Base-by-base conservation (phyloP, 352 stramenopile genomes). In the Pilasporangium apinafurcum region DNA sequence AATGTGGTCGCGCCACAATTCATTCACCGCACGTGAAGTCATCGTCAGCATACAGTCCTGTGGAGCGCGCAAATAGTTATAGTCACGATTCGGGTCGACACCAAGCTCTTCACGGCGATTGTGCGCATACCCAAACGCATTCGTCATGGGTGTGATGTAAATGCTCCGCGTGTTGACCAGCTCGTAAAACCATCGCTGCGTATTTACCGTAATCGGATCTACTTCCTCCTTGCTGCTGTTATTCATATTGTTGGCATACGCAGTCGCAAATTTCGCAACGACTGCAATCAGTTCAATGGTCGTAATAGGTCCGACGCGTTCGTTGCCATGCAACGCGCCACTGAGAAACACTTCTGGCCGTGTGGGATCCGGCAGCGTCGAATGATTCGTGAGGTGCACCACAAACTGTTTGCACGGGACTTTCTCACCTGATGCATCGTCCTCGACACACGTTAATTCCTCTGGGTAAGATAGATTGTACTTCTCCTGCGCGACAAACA, bases 21-120 rank as follows among this genome's bases (percentile, higher is more conserved):
- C 95, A 61, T 99, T 98, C 17, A 99, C 74, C 3, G 90, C 93
- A 31, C 96, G 85, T 44, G 88, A 96, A 16, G 95, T 96, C 61
- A 98, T 97, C 9, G 95, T 95, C 50, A 88, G 59, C 93, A 99
- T 98, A 62, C 96, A 99, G 3, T 89, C 56, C 3, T 53, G 32
- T 1, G 59, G 65, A 5, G 57, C 47, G 18, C 88, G 72, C 78
- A 98, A 93, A 62, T 98, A 98, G 40, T 97, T 96, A 73, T 98
- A 99, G 62, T 99, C 96, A 26, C 96, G 84, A 62, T 99, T 99
- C 21, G 96, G 95, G 64, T 99, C 96, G 18, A 99, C 61, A 0
- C 39, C 35, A 5, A 79, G 53, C 62, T 99, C 96, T 25, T 79
- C 66, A 24, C 95, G 76, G 33, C 52, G 40, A 52, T 95, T 66